These are phyloP conservation scores for Cymbidium sinense DNA, from an alignment of 106 monocot genomes.

Conservation along the genomic window DNA sequence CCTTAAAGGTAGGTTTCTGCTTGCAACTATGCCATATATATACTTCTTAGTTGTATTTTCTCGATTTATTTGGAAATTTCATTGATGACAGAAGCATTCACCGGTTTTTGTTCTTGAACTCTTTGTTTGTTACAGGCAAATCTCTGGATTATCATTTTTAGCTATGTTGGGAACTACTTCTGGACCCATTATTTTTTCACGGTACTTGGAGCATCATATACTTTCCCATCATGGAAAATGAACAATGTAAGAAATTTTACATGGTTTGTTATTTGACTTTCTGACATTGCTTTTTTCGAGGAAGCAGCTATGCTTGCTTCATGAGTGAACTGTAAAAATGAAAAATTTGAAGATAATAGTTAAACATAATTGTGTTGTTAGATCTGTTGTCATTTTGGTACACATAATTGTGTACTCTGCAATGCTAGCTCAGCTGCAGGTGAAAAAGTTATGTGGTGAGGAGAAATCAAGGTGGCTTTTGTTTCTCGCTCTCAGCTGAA, in stretches of 20 bases:
- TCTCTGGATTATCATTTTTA: constrained; percentile 92
- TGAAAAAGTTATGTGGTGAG: not conserved
- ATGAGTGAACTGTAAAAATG: not conserved
- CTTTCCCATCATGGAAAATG: constrained; percentile 98
- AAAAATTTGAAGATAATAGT: not conserved
- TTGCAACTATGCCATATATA: not conserved
- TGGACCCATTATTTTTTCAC: constrained; percentile 99
- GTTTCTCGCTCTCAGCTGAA: not conserved
- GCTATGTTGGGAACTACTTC: constrained; percentile 98
- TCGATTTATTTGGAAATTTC: not conserved
- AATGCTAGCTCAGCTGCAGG: not conserved
- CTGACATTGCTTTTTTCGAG: not conserved
- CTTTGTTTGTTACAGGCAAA: constrained; percentile 65
- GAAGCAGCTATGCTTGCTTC: not conserved
- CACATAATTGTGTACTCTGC: not conserved
- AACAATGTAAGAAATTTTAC: constrained; percentile 64
- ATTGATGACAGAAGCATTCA: not conserved
- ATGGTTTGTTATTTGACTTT: not conserved
- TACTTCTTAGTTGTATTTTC: not conserved
- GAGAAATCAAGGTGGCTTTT: not conserved
- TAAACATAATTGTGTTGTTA: not conserved
- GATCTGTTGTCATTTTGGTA: not conserved
- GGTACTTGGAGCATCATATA: constrained; percentile 94
- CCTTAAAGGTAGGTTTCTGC: not conserved
- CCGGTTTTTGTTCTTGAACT: not conserved